Base-by-base conservation (phyloP, 2,329 filamentous ascomycete genomes). In the Taxawa tesnikishii region DNA sequence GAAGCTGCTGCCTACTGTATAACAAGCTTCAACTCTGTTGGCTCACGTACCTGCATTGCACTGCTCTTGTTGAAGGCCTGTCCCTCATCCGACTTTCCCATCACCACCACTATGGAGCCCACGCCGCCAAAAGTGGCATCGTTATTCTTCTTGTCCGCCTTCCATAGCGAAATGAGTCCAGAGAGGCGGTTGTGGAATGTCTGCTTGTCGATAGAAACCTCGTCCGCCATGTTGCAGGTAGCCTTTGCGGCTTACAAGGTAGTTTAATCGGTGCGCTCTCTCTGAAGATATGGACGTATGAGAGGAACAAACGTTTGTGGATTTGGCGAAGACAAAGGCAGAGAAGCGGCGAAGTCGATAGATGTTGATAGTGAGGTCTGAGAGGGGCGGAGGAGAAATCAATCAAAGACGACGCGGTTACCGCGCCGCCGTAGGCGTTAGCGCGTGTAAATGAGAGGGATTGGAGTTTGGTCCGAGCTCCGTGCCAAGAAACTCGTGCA, bases 191-290 rank as follows among this genome's bases (percentile, higher is more conserved):
- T 87, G 60, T 94, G 87, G 67, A 98, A 98, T 56, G 77, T 68
- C 59, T 80, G 79, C 65, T 79, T 83, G 67, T 96, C 87, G 67
- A 98, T 94, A 64, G 83, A 83, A 64, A 98, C 93, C 62, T 92
- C 83, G 52, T 78, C 74, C 46, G 69, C 70, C 75, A 79, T 79
- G 45, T 38, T 49, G 16, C 38, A 41, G 43, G 26, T 24, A 16
- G 31, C 19, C 19, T 8, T 23, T 23, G 8, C 19, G 19, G 19
- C 19, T 23, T 23, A 23, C 2, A 23, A 8, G 8, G 19, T 23
- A n/a, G 19, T n/a, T 23, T 8, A 8, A n/a, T 8, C 19, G 19
- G 19, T n/a, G 19, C 19, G 19, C 8, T 23, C 8, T n/a, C n/a
- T n/a, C n/a, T n/a, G n/a, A n/a, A n/a, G n/a, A n/a, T n/a, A n/a